phyloP scores from a whole-genome alignment of 164 flowering plant genomes.

The Kingdonia uniflora region DNA sequence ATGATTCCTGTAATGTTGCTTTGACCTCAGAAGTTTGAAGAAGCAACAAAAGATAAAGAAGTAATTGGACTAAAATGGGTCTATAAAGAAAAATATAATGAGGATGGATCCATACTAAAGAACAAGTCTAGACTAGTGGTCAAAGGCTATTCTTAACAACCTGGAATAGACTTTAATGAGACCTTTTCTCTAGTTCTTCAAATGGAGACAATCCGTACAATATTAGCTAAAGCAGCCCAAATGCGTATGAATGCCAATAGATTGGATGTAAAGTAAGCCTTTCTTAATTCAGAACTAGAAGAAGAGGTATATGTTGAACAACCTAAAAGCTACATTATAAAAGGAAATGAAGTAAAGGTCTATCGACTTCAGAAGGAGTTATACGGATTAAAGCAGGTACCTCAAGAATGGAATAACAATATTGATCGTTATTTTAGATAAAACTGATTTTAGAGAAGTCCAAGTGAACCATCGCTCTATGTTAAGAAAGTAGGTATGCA shows the following conservation, averaged over 20 bases:
- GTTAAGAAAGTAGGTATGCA: slow-evolving; percentile 5
- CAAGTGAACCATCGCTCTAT: slow-evolving; percentile 6
- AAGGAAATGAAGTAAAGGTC: slow-evolving; percentile 4
- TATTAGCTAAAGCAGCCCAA: background rate
- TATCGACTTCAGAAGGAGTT: slow-evolving; percentile 3
- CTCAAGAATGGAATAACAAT: slow-evolving; percentile 9
- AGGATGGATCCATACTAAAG: background rate
- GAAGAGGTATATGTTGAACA: slow-evolving; percentile 6
- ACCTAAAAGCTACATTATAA: background rate
- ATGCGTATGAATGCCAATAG: background rate
- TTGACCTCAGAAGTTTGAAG: background rate
- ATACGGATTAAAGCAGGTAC: slow-evolving; percentile 7
- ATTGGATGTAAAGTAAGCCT: background rate
- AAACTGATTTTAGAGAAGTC: slow-evolving; percentile 1
- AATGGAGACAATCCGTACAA: background rate
- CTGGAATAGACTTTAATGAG: background rate
- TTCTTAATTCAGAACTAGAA: background rate
- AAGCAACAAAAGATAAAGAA: background rate
- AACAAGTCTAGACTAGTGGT: background rate
- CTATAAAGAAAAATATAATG: background rate
- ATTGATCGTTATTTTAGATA: slow-evolving; percentile 3
- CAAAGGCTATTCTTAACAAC: background rate
- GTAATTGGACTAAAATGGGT: background rate
- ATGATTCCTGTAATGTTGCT: slow-evolving; percentile 1
- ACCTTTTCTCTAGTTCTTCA: background rate